These are phyloP conservation scores for Aspergillus novoparasiticus DNA, from an alignment of 2,329 filamentous ascomycete genomes.

Conservation along the genomic window DNA sequence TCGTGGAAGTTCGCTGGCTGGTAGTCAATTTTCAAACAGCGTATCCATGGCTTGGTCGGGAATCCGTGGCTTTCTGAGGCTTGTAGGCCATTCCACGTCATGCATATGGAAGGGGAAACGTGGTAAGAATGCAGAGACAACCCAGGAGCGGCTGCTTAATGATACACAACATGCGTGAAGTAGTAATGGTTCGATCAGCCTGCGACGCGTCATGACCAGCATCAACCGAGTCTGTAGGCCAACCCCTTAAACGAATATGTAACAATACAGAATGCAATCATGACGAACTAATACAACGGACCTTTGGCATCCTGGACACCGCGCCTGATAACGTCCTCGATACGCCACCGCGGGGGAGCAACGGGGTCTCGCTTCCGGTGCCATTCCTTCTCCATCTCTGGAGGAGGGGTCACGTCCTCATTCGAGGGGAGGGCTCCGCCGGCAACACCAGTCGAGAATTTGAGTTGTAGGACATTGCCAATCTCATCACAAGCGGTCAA, in stretches of 20 bases:
- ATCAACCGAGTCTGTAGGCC: conserved; percentile 31
- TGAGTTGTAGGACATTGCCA: conserved; percentile 87
- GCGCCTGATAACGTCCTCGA: conserved; percentile 72
- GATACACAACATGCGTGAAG: conserved; percentile 19
- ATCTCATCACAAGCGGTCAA: conserved; percentile 89
- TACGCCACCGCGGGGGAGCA: conserved; percentile 74
- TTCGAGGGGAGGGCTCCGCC: conserved; percentile 79
- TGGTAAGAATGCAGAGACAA: conserved; percentile 7
- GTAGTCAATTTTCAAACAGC: neutral
- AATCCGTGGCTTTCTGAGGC: neutral
- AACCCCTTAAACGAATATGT: conserved; percentile 14
- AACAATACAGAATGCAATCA: conserved; percentile 13
- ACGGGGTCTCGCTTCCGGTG: conserved; percentile 53
- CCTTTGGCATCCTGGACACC: conserved; percentile 76
- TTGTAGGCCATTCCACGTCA: conserved; percentile 11
- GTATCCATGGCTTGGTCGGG: neutral
- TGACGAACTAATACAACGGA: conserved; percentile 61
- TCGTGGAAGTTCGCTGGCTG: neutral
- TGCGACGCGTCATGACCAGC: conserved; percentile 38
- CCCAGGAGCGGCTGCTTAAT: conserved; percentile 9
- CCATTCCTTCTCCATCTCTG: conserved; percentile 73
- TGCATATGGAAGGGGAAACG: conserved; percentile 12
- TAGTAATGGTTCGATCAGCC: conserved; percentile 16
- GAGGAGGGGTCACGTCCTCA: conserved; percentile 62
- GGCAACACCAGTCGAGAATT: conserved; percentile 94